Base-by-base conservation (phyloP, 2,329 filamentous ascomycete species). In the Cucurbitaria berberidis region DNA sequence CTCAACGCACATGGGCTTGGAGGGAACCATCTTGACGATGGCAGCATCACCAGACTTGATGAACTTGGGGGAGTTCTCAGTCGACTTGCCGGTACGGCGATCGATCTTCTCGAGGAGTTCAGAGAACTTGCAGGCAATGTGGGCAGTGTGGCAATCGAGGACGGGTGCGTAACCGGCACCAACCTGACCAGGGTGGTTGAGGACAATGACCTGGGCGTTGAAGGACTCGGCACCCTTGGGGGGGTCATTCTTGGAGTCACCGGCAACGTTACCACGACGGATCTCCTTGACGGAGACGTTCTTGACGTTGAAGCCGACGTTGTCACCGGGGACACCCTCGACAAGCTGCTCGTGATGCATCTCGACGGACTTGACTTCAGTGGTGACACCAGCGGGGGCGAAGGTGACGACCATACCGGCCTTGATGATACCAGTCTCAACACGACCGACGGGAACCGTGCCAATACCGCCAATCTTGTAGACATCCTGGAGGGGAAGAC, bases 241-340 rank as follows among this genome's bases (percentile, higher is more conserved):
- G 75, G 95, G 95, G 85, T 99, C 95, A 86, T 96, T 96, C 93
- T 99, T 99, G 88, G 91, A 93, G 91, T 99, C 95, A 91, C 92
- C 91, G 76, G 90, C 90, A 75, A 99, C 95, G 89, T 99, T 98
- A 79, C 95, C 95, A 96, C 95, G 95, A 84, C 95, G 95, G 79
- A 99, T 96, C 82, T 99, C 95, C 93, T 99, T 99, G 85, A 99
- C 95, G 82, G 95, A 98, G 77, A 99, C 95, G 95, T 99, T 99
- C 93, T 99, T 99, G 85, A 99, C 93, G 91, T 99, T 99, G 93
- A 99, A 99, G 76, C 95, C 95, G 81, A 99, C 95, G 87, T 99
- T 99, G 91, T 99, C 95, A 89, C 95, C 95, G 78, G 95, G 95
- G 69, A 90, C 78, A 90, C 95, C 95, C 87, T 96, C 89, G 68